phyloP scores from a whole-genome alignment of 345 rosid species.

The Adansonia digitata region DNA sequence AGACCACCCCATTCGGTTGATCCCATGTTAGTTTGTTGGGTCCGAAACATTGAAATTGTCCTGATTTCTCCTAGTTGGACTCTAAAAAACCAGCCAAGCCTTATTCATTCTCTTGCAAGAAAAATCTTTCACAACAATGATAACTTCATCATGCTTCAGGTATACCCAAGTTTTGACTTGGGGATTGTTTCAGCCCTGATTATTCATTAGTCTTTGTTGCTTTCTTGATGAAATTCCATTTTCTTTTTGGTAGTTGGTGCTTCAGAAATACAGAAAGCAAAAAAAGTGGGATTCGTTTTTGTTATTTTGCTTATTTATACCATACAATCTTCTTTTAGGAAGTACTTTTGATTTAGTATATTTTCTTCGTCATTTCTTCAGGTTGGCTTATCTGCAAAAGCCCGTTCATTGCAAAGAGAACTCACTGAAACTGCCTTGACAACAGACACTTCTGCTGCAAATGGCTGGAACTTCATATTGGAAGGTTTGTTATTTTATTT shows the following conservation, averaged over 20 bases:
- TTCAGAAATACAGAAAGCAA: background rate
- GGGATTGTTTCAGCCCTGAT: background rate
- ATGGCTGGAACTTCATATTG: slow-evolving; percentile 22
- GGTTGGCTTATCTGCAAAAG: slow-evolving; percentile 24
- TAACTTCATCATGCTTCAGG: background rate
- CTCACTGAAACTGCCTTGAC: slow-evolving; percentile 21
- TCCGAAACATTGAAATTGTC: background rate
- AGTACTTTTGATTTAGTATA: background rate
- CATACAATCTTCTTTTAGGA: background rate
- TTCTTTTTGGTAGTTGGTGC: background rate
- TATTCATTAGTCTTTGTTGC: background rate
- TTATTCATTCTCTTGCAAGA: no score
- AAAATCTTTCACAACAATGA: no score
- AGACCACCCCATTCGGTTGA: background rate
- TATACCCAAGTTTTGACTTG: background rate
- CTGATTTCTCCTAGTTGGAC: no score
- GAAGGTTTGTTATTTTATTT: background rate
- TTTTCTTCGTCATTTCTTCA: background rate
- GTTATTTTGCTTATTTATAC: background rate
- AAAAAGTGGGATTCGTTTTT: background rate
- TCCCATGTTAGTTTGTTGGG: background rate
- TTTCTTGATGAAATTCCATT: background rate
- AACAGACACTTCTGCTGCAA: slow-evolving; percentile 11
- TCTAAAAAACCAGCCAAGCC: no score
- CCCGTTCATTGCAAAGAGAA: slow-evolving; percentile 21